These are phyloP conservation scores for Achaetomiella virescens DNA, from an alignment of 495 filamentous ascomycete species.

Conservation along the genomic window DNA sequence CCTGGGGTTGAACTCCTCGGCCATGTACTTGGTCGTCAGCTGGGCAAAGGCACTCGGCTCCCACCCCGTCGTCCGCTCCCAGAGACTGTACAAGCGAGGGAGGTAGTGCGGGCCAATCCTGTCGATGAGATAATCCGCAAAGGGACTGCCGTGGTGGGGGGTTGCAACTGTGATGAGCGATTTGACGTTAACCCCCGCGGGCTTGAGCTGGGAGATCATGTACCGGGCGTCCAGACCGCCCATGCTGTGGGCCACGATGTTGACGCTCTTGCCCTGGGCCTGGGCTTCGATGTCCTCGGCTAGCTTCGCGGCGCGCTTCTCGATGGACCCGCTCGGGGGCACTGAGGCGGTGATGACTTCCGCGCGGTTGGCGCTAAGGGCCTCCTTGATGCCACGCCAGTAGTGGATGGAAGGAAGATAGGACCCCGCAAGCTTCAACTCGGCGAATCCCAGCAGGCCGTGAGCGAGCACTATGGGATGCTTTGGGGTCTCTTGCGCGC, in stretches of 20 bases:
- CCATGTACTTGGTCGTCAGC: conserved; percentile 77
- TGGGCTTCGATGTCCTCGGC: conserved; percentile 57
- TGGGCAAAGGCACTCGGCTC: conserved; percentile 81
- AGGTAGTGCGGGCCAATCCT: conserved; percentile 58
- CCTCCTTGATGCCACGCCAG: conserved; percentile 86
- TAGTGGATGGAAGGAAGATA: conserved; percentile 76
- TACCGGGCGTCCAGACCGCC: conserved; percentile 85
- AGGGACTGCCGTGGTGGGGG: conserved; percentile 77
- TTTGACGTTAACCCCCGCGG: conserved; percentile 56
- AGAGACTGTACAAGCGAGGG: conserved; percentile 61
- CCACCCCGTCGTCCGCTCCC: conserved; percentile 56
- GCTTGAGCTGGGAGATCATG: conserved; percentile 78
- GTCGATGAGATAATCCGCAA: conserved; percentile 78
- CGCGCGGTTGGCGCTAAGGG: conserved; percentile 61
- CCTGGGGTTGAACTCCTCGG: conserved; percentile 70
- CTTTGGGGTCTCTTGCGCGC: conserved; percentile 50
- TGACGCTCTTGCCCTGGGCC: conserved; percentile 67
- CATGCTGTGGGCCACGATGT: conserved; percentile 76
- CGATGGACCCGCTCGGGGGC: conserved; percentile 72
- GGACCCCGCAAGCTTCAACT: conserved; percentile 64
- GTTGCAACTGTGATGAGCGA: conserved; percentile 85
- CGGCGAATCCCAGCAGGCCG: conserved; percentile 85
- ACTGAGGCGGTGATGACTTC: conserved; percentile 79
- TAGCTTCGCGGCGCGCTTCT: conserved; percentile 64
- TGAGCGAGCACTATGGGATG: conserved; percentile 80